Evolutionary conservation across 2,329 filamentous ascomycete genomes (phyloP).

Genomic region (Colletotrichum shisoi): DNA sequence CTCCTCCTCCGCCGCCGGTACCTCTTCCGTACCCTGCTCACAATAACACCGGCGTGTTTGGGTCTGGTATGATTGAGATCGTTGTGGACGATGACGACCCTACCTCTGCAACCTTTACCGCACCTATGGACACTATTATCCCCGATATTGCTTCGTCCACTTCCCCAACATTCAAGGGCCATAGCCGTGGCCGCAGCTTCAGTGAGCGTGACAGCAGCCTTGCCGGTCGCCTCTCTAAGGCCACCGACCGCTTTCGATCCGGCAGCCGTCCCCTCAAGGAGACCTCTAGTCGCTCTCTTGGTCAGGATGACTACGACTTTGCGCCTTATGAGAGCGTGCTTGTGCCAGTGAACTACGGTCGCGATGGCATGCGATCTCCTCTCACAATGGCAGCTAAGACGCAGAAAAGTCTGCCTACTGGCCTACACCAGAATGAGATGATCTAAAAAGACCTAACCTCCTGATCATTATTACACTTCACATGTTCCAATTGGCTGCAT

Average conservation of each 20-base stretch:
- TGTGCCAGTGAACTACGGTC: constrained; percentile 53
- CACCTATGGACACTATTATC: constrained; percentile 53
- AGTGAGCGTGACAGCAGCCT: constrained; percentile 59
- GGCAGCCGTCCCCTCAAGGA: constrained; percentile 65
- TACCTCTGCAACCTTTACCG: constrained; percentile 44
- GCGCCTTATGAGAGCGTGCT: constrained; percentile 56
- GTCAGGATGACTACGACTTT: constrained; percentile 48
- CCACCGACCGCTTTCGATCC: constrained; percentile 67
- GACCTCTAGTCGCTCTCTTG: constrained; percentile 51
- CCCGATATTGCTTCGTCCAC: constrained; percentile 54
- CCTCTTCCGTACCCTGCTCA: constrained; percentile 59
- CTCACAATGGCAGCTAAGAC: constrained; percentile 41
- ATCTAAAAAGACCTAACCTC: constrained; percentile 50
- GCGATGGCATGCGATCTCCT: constrained; percentile 48
- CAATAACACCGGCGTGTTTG: constrained; percentile 54
- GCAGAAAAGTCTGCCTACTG: constrained; percentile 56
- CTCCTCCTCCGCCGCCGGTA: constrained; percentile 68
- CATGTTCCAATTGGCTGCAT: constrained; percentile 47
- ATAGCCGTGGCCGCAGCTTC: constrained; percentile 65
- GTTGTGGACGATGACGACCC: constrained; percentile 68
- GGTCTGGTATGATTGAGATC: constrained; percentile 69
- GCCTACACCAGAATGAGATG: constrained; percentile 64
- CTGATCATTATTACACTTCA: constrained; percentile 37
- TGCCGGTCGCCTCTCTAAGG: constrained; percentile 63
- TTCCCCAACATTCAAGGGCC: constrained; percentile 54